These are phyloP conservation scores for rapeseed (Brassica napus) DNA, from an alignment of 345 rosid genomes.

Conservation along the genomic window Da-Ae NC_063450.1:46508001-46508500, in stretches of 20 bases:
- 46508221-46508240: not conserved
- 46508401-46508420: conserved; percentile 99
- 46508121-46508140: conserved; percentile 40
- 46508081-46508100: not conserved
- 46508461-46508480: too few relatives aligned
- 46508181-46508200: conserved; percentile 62
- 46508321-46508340: not conserved
- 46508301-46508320: too few relatives aligned
- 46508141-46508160: conserved; percentile 56
- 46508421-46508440: conserved; percentile 76
- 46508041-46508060: not conserved
- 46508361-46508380: conserved; percentile 96
- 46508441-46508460: not conserved
- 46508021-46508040: conserved; percentile 56
- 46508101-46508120: conserved; percentile 5
- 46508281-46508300: too few relatives aligned
- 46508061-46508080: not conserved
- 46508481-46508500: too few relatives aligned
- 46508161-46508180: conserved; percentile 62
- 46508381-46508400: conserved; percentile 98
- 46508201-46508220: conserved; percentile 54
- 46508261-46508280: conserved; percentile 6
- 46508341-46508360: conserved; percentile 74
- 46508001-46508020: conserved; percentile 84
- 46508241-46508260: conserved; percentile 11